Base-by-base conservation (phyloP, 2,329 filamentous ascomycete genomes). In the Fusarium sp. region DNA sequence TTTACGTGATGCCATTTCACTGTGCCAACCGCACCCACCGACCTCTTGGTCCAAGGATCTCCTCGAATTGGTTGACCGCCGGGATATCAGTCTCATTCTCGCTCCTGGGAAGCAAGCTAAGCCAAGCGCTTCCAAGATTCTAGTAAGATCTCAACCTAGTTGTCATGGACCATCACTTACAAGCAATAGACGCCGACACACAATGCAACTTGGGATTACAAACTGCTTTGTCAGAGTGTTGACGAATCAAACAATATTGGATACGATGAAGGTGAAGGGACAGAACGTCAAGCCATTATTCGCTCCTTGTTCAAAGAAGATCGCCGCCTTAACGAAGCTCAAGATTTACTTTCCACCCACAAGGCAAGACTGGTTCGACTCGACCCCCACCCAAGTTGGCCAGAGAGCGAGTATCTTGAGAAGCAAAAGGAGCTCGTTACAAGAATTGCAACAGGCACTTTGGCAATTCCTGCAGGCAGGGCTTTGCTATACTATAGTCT, bases 401-500 rank as follows among this genome's bases (percentile, higher is more conserved):
- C 92, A 28, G 96, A 99, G 79, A 92, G 94, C 22, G 92, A 96
- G 70, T 91, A 97, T 64, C 86, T 99, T 15, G 96, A 99, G 80
- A 94, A 93, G 67, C 96, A 99, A 81, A 98, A 98, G 81, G 92
- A 94, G 70, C 87, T 98, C 38, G 95, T 96, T 66, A 93, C 96
- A 68, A 92, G 93, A 78, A 89, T 98, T 42, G 96, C 96, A 45
- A 90, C 93, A 51, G 91, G 96, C 66, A 98, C 96, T 20, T 87
- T 98, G 66, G 95, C 96, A 4, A 92, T 98, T 60, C 94, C 96
- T 3, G 89, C 94, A 11, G 97, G 97, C 4, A 91, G 95, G 70
- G 95, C 92, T 5, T 90, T 99, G 82, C 86, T 98, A 62, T 94
- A 96, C 80, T 99, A 94, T 82, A 94, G 94, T 75, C 91, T 96